Evolutionary conservation across 331 rosid species (phyloP).

Genomic region (Prunus yedoensis): DNA sequence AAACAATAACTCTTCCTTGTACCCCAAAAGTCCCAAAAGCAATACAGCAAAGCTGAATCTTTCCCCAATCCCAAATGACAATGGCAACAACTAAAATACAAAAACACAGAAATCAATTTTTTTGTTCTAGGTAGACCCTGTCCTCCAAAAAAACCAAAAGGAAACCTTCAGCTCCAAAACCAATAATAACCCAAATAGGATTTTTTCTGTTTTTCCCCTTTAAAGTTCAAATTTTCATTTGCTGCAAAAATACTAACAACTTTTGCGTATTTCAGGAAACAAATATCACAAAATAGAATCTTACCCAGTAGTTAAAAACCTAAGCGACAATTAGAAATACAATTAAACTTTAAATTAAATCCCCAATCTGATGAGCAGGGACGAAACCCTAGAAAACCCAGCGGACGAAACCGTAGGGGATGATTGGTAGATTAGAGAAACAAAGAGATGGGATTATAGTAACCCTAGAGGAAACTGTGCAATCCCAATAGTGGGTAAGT

Average conservation of each 20-base stretch:
- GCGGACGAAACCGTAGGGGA: conserved; percentile 19
- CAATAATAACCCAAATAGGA: conserved; percentile 24
- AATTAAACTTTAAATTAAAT: conserved; percentile 18
- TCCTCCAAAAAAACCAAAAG: neutral
- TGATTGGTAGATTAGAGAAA: neutral
- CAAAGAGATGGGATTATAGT: conserved; percentile 31
- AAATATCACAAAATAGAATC: neutral
- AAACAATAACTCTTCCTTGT: neutral
- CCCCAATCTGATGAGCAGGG: conserved; percentile 29
- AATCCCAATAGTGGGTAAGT: conserved; percentile 48
- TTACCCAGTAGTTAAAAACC: conserved; percentile 19
- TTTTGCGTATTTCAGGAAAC: no score
- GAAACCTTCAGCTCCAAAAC: conserved; percentile 27
- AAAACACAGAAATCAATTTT: neutral
- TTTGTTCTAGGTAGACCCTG: conserved; percentile 23
- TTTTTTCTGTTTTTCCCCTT: conserved; percentile 17
- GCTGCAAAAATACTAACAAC: conserved; percentile 4
- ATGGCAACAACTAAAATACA: neutral
- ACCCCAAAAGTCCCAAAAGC: conserved; percentile 13
- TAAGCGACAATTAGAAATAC: conserved; percentile 14
- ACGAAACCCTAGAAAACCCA: conserved; percentile 45
- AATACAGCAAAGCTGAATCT: conserved; percentile 4
- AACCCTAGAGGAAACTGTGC: conserved; percentile 36
- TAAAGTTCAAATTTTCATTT: neutral
- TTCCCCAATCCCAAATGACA: conserved; percentile 16